Conservation (phyloP, 2,329 filamentous ascomycete species). For the Sarocladium kiliense region DNA sequence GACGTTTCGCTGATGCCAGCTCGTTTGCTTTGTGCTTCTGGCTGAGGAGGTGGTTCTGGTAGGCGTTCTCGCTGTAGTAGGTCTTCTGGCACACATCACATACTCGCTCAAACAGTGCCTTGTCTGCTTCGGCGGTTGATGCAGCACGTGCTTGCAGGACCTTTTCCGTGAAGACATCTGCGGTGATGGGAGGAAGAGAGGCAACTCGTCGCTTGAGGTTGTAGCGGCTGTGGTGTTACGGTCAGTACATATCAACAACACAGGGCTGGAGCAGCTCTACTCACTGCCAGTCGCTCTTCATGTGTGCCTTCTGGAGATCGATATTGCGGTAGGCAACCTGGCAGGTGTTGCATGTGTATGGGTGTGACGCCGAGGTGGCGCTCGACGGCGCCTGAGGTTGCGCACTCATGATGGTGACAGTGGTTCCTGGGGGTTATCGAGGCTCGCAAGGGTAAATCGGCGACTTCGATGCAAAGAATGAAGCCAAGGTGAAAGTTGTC, state of each 20-base stretch:
- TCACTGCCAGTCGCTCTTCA: slow-evolving; percentile 99
- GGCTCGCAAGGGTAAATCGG: not conserved
- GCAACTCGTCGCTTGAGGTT: slow-evolving; percentile 94
- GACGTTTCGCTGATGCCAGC: slow-evolving; percentile 43
- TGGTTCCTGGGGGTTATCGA: not conserved
- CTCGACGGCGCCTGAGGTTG: slow-evolving; percentile 24
- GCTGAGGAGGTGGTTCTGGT: slow-evolving; percentile 84
- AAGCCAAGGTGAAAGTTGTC: not conserved
- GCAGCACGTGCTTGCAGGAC: slow-evolving; percentile 85
- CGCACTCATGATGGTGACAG: slow-evolving; percentile 16
- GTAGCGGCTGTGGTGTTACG: slow-evolving; percentile 60
- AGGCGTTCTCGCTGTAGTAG: slow-evolving; percentile 96
- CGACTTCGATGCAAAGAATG: not conserved
- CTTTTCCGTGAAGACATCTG: slow-evolving; percentile 92
- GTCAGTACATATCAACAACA: not conserved
- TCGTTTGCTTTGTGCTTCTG: slow-evolving; percentile 68
- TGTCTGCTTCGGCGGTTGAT: slow-evolving; percentile 77
- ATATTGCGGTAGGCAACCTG: slow-evolving; percentile 94
- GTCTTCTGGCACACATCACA: slow-evolving; percentile 84
- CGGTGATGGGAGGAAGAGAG: slow-evolving; percentile 81
- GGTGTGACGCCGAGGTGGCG: slow-evolving; percentile 55
- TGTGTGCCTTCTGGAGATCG: slow-evolving; percentile 89
- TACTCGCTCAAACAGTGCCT: slow-evolving; percentile 79
- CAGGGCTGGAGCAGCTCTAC: slow-evolving; percentile 30
- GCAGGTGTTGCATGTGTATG: slow-evolving; percentile 97